Conservation (phyloP, 106 monocot genomes). For the Dioscorea dumetorum region DNA sequence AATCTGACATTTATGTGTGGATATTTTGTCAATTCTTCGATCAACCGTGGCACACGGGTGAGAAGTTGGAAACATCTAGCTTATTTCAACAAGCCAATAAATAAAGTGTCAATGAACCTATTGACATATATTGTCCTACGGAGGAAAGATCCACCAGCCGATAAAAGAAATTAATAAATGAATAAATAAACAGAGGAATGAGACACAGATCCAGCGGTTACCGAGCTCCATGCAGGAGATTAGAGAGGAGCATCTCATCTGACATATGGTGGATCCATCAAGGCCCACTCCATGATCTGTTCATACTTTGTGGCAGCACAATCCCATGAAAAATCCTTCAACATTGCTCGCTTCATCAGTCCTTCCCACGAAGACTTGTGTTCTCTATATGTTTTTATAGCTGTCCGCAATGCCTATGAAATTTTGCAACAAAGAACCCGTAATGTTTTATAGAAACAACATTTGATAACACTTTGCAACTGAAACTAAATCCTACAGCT, state of each 20-base stretch:
- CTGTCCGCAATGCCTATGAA: constrained; percentile 50
- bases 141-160: no score
- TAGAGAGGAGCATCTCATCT: constrained; percentile 1
- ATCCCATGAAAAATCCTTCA: constrained; percentile 78
- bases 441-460: neutral
- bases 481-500: neutral
- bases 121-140: no score
- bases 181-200: no score
- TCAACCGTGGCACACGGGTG: no score
- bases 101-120: no score
- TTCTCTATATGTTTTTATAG: constrained; percentile 58
- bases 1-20: no score
- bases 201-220: no score
- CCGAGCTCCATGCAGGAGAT: no score
- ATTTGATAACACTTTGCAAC: neutral
- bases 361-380: constrained; percentile 86
- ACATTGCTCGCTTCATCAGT: constrained; percentile 84
- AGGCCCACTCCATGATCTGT: constrained; percentile 72
- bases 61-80: no score
- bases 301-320: constrained; percentile 71
- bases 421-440: neutral
- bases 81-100: no score
- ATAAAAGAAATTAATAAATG: no score
- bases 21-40: no score
- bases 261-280: constrained; percentile 65